Base-by-base conservation (phyloP, 805 yeast genomes). In the Pichia nakasei region DNA sequence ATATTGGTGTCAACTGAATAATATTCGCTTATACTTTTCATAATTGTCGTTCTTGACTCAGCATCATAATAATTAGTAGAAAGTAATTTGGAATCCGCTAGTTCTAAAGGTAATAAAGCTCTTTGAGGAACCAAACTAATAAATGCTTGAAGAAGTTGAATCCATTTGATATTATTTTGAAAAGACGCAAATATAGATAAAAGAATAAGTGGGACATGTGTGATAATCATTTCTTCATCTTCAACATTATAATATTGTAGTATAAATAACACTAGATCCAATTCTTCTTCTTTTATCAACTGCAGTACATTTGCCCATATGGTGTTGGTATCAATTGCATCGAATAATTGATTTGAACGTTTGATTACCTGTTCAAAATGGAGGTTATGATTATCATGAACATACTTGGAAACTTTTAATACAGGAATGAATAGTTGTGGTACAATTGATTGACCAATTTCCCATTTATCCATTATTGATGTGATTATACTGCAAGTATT, bases 401-500 rank as follows among this genome's bases (percentile, higher is more conserved):
- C 35, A 22, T 9, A 22, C 37, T 67, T 67, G 3, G 81, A 71
- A 4, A 77, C 67, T 42, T 62, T 51, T 39, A 93, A 60, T 3
- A 85, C 67, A 0, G 94, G 91, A 1, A 76, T 63, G 37, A 93
- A 75, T 8, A 89, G 60, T 22, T 67, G 62, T 0, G 96, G 94
- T 1, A 88, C 78, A 1, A 91, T 66, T 13, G 73, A 59, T 11
- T 80, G 77, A 12, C 96, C 94, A 35, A 93, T 80, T 61, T 93
- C 98, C 97, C 97, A 93, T 48, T 87, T 76, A 57, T 93, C 97
- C 80, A 89, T 76, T 4, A 89, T 69, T 1, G 93, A 77, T 4
- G 81, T 65, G 2, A 86, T 72, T 6, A 91, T 80, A 40, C 72
- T 76, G 53, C 78, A 78, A 0, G 84, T 79, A 20, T 69, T 73